Evolutionary conservation across 768 basidiomycete species (phyloP), one percentile per base, ranked within the genome.

Genomic region (Leucocoprinus sp.): DNA sequence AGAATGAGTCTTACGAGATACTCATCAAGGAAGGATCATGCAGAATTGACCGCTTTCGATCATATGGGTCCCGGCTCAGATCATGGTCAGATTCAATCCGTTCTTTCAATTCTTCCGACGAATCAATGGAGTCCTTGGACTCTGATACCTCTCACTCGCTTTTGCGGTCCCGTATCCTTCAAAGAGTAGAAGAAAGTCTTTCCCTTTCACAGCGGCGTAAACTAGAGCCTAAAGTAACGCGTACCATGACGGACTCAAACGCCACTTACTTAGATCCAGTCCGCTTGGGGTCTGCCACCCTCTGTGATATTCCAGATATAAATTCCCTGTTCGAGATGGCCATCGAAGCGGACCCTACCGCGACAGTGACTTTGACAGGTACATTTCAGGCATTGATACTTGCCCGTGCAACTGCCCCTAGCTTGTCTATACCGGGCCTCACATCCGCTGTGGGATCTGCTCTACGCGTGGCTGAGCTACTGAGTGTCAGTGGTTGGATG

Each of bases 341-440:
- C 15, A 37, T 14, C 2, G 33, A 23, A 14, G 5, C 15, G 5
- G 31, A 22, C n/a, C 4, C 24, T 11, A 5, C 33, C 12, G 11
- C 29, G 6, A 18, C 39, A n/a, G 15, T 28, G 8, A 40, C 19
- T 8, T 33, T 47, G n/a, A 35, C 39, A 5, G n/a, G 22, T 5
- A 47, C 38, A 6, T 18, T 41, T 14, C 45, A 47, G 24, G 23
- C 31, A 21, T 18, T 47, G 8, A 31, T 23, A 19, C 8, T 34
- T 3, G 45, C 38, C 3, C 31, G 28, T 12, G 2, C 38, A 6
- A 18, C 38, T 18, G 45, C 26, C 26, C 9, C 45, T 9, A 22
- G 31, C 5, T 11, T 40, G 8, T 29, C 38, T 5, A 8, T 40
- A 9, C 45, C 45, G 5, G 45, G 45, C n/a, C 38, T 47, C 11